Conservation (phyloP, 2,329 filamentous ascomycete species). For the Aspergillus sp. region DNA sequence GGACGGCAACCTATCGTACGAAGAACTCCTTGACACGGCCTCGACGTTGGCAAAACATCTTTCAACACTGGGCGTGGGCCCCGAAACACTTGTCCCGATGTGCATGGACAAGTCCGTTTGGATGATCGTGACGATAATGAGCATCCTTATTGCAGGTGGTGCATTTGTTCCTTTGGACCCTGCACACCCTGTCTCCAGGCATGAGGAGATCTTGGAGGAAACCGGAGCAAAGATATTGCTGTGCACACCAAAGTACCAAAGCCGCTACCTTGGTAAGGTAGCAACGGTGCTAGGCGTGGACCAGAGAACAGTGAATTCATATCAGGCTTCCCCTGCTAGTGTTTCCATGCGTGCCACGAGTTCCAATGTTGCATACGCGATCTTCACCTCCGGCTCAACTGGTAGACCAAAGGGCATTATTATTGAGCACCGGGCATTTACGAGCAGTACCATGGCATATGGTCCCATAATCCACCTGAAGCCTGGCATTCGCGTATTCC, state of each 20-base stretch:
- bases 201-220: conserved; percentile 34
- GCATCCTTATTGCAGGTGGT: conserved; percentile 35
- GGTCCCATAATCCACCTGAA: conserved; percentile 27
- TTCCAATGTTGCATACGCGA: conserved; percentile 33
- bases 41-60: conserved; percentile 33
- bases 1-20: conserved; percentile 37
- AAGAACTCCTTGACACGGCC: conserved; percentile 28
- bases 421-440: conserved; percentile 34
- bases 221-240: conserved; percentile 33
- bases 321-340: conserved; percentile 21
- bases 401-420: conserved; percentile 40
- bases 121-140: conserved; percentile 34
- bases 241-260: conserved; percentile 32
- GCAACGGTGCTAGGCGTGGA: conserved; percentile 28
- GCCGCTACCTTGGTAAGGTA: conserved; percentile 28
- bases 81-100: conserved; percentile 33
- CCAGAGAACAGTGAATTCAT: conserved; percentile 34
- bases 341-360: conserved; percentile 10
- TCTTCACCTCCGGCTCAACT: conserved; percentile 41
- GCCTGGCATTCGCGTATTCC: conserved; percentile 31
- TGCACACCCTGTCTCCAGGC: conserved; percentile 33
- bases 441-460: conserved; percentile 33
- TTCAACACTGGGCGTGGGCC: conserved; percentile 31
- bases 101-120: conserved; percentile 38
- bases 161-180: conserved; percentile 37